Percentiles rank a stretch among this genome's conserved stretches.
phyloP scores from a whole-genome alignment of 202 grass and related monocot species.

The Zizania palustris region DNA sequence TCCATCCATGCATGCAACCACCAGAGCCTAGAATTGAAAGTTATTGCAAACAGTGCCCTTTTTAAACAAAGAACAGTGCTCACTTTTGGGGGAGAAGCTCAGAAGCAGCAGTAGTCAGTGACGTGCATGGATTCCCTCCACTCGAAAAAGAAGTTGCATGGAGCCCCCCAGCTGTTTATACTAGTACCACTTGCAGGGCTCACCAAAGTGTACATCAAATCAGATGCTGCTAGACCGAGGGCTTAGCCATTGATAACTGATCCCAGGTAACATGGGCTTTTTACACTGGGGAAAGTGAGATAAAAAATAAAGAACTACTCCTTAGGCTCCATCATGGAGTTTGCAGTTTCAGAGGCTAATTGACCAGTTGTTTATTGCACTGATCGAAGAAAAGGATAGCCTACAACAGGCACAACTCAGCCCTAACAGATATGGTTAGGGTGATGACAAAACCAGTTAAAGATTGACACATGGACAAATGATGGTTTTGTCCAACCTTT shows the following conservation, averaged over 20 bases:
- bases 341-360: slow-evolving; percentile 3
- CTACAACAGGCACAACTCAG: too few species aligned
- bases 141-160: slow-evolving; percentile 47
- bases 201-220: slow-evolving; percentile 55
- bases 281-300: slow-evolving; percentile 38
- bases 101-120: slow-evolving; percentile 14
- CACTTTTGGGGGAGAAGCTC: not conserved
- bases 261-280: slow-evolving; percentile 61
- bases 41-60: not conserved
- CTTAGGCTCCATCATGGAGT: not conserved
- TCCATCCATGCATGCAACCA: slow-evolving; percentile 36
- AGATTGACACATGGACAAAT: slow-evolving; percentile 46
- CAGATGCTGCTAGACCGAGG: slow-evolving; percentile 48
- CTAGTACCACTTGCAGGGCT: slow-evolving; percentile 23
- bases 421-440: slow-evolving; percentile 29
- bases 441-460: slow-evolving; percentile 39
- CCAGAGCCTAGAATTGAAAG: slow-evolving; percentile 20
- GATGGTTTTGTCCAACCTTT: slow-evolving; percentile 65
- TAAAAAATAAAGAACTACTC: not conserved
- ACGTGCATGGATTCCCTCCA: slow-evolving; percentile 62
- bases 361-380: slow-evolving; percentile 28
- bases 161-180: slow-evolving; percentile 38
- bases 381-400: slow-evolving; percentile 19
- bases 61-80: not conserved
- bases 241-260: slow-evolving; percentile 42